These are phyloP conservation scores for Cicer bijugum DNA, from an alignment of 306 rosid genomes.

Conservation along the genomic window DNA sequence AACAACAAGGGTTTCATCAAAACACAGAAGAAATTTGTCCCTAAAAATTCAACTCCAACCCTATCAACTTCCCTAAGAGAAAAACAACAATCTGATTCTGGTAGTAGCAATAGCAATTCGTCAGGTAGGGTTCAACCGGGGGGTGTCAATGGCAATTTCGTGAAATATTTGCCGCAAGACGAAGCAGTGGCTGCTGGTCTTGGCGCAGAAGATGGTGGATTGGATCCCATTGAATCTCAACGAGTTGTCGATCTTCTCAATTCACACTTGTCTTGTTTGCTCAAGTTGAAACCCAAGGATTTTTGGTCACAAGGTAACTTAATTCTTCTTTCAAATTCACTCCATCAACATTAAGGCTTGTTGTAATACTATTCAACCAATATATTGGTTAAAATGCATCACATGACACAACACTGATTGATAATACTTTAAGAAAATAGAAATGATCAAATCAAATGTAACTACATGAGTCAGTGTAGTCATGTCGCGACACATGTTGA, in stretches of 20 bases:
- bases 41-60: slow-evolving; percentile 63
- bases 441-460: too few relatives aligned
- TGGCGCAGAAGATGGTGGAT: slow-evolving; percentile 80
- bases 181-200: slow-evolving; percentile 95
- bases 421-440: too few relatives aligned
- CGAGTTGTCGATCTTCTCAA: slow-evolving; percentile 90
- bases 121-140: slow-evolving; percentile 38
- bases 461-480: too few relatives aligned
- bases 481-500: too few relatives aligned
- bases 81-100: slow-evolving; percentile 49
- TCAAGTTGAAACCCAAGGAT: slow-evolving; percentile 79
- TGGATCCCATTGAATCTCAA: slow-evolving; percentile 91
- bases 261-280: slow-evolving; percentile 74
- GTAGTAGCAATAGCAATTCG: slow-evolving; percentile 1
- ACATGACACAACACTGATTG: neutral
- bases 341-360: neutral
- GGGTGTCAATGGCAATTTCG: slow-evolving; percentile 60
- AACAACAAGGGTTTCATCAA: slow-evolving; percentile 61
- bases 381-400: neutral
- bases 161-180: slow-evolving; percentile 86
- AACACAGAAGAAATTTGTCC: slow-evolving; percentile 62
- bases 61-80: slow-evolving; percentile 79
- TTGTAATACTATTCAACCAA: neutral
- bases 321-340: neutral
- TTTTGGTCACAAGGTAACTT: slow-evolving; percentile 85